Percentiles rank a stretch among this genome's conserved stretches.
These are phyloP conservation scores for Pulicaria dysenterica DNA, from an alignment of 129 eudicot species.

Conservation along the genomic window DNA sequence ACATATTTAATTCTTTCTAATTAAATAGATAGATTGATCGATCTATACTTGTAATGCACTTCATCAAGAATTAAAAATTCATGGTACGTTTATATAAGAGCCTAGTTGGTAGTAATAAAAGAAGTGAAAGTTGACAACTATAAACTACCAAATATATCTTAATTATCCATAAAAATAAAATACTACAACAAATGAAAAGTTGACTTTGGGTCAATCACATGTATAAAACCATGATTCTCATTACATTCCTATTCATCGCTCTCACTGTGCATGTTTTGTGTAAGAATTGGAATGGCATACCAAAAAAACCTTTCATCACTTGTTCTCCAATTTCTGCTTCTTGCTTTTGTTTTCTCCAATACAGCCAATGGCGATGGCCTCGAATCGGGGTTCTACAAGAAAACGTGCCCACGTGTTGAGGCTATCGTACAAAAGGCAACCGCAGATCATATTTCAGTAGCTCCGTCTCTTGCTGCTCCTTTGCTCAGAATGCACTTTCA, in stretches of 20 bases:
- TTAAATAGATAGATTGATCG: no score
- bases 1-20: no score
- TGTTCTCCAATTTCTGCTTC: conserved; percentile 34
- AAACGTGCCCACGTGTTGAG: conserved; percentile 56
- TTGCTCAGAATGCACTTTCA: conserved; percentile 80
- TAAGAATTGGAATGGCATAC: conserved; percentile 17
- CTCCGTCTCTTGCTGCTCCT: conserved; percentile 66
- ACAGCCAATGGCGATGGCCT: conserved; percentile 46
- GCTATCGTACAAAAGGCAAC: conserved; percentile 46
- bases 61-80: neutral
- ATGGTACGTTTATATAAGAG: neutral
- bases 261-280: neutral
- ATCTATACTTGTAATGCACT: no score
- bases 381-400: conserved; percentile 39
- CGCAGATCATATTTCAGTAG: conserved; percentile 31
- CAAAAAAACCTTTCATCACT: conserved; percentile 20
- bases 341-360: conserved; percentile 20
- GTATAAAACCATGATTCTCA: conserved; percentile 19
- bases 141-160: neutral
- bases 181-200: neutral
- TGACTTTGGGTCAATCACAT: neutral
- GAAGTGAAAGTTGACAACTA: conserved; percentile 10
- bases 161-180: neutral
- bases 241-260: conserved; percentile 13
- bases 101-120: neutral